These are phyloP conservation scores for Ensete glaucum DNA, from an alignment of 176 grass and related monocot genomes.

Conservation along the genomic window DNA sequence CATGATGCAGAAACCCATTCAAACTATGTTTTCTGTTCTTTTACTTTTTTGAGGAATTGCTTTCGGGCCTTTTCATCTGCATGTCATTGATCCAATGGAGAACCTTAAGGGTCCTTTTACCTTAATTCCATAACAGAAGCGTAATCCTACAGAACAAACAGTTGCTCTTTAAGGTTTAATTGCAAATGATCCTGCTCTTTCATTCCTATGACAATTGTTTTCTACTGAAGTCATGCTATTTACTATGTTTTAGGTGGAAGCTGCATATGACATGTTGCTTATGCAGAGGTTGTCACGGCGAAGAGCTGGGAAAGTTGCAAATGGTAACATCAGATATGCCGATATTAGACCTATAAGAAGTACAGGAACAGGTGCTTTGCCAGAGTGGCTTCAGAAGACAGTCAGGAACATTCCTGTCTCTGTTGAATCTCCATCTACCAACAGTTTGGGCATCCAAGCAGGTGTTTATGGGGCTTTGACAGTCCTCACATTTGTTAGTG, in stretches of 20 bases:
- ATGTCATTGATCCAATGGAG: background rate
- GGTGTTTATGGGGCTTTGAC: conserved; percentile 76
- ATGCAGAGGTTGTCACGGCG: conserved; percentile 79
- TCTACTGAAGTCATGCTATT: conserved; percentile 9
- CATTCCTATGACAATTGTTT: background rate
- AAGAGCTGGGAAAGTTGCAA: conserved; percentile 78
- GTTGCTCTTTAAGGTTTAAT: no score
- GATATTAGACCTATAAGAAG: conserved; percentile 71
- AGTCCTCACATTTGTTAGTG: conserved; percentile 75
- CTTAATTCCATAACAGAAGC: no score
- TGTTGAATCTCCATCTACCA: conserved; percentile 53
- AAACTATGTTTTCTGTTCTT: no score
- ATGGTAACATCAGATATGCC: conserved; percentile 69
- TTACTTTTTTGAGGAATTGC: background rate
- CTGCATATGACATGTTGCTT: conserved; percentile 86
- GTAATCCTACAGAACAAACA: background rate
- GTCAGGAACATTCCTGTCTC: conserved; percentile 59
- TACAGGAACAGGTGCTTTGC: conserved; percentile 30
- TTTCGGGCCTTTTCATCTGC: background rate
- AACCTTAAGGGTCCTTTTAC: no score
- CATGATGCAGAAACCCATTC: background rate
- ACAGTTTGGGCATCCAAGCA: conserved; percentile 55
- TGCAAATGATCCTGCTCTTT: background rate
- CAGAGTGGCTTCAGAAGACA: conserved; percentile 66
- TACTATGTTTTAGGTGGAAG: conserved; percentile 61